Conservation (phyloP, 2,329 filamentous ascomycete species). For the Pseudogymnoascus sp. region DNA sequence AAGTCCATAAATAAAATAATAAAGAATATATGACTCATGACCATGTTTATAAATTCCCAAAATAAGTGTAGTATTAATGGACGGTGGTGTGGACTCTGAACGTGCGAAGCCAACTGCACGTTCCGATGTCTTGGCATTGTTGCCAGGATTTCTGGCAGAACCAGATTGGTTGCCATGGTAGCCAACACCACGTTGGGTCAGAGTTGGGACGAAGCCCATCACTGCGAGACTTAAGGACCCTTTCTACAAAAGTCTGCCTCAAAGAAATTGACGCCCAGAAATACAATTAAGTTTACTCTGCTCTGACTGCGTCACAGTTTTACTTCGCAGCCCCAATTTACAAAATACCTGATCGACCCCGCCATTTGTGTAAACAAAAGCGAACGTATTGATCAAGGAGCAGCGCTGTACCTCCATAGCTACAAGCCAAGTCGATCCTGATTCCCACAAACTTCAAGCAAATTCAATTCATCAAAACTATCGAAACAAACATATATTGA, state of each 20-base stretch:
- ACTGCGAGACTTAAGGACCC: background rate
- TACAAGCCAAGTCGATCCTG: background rate
- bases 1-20: background rate
- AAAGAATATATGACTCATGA: background rate
- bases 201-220: background rate
- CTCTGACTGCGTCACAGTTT: background rate
- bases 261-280: background rate
- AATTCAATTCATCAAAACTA: background rate
- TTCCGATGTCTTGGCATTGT: background rate
- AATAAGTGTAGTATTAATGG: background rate
- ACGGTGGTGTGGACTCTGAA: background rate
- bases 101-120: background rate
- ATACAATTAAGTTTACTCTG: background rate
- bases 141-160: background rate
- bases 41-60: background rate
- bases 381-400: slow-evolving; percentile 39
- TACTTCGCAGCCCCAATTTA: background rate
- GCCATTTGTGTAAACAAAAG: background rate
- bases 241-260: background rate
- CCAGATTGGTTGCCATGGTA: slow-evolving; percentile 4
- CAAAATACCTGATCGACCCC: background rate
- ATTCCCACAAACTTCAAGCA: background rate
- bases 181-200: background rate
- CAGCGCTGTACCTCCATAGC: slow-evolving; percentile 30
- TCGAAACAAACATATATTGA: background rate